A percentile compares a stretch with the other conserved stretches of the same genome.
Conservation (phyloP, 108 stramenopile species). For the Aureococcus anophagefferens region DNA sequence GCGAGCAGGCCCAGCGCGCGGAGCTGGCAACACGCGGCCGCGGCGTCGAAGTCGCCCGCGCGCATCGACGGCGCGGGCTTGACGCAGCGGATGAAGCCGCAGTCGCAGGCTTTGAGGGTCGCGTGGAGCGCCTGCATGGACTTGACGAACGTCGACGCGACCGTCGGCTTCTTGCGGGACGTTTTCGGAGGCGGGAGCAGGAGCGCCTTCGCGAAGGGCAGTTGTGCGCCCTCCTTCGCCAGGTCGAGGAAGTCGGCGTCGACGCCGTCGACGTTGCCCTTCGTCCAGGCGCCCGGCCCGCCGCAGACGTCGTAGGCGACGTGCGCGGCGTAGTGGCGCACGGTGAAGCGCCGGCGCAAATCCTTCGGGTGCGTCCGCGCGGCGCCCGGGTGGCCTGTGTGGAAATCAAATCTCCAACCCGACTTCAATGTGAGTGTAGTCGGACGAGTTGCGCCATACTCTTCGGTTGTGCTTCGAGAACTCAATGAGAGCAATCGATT, state of each 20-base stretch:
- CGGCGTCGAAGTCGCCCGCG: neutral
- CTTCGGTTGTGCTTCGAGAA: too few species aligned
- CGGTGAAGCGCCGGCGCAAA: too few species aligned
- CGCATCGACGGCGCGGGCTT: neutral
- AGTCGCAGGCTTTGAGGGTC: neutral
- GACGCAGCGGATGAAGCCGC: neutral
- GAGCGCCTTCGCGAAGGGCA: neutral
- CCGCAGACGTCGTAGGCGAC: too few species aligned
- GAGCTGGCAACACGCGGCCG: neutral
- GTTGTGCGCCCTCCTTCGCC: too few species aligned
- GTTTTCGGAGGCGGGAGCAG: too few species aligned
- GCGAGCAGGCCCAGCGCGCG: neutral
- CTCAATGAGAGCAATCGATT: too few species aligned
- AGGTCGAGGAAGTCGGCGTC: neutral
- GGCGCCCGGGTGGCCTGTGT: too few species aligned
- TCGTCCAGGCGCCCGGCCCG: neutral
- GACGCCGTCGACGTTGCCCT: slow-evolving; percentile 9
- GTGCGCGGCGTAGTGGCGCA: too few species aligned
- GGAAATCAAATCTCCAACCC: too few species aligned
- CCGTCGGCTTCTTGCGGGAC: neutral
- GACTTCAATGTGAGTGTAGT: too few species aligned
- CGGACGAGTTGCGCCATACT: too few species aligned
- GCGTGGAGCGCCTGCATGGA: neutral
- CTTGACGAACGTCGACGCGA: neutral
- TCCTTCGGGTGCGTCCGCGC: too few species aligned